Evolutionary conservation across 306 rosid genomes (phyloP).

Genomic region (Vigna reflexopilosa): DNA sequence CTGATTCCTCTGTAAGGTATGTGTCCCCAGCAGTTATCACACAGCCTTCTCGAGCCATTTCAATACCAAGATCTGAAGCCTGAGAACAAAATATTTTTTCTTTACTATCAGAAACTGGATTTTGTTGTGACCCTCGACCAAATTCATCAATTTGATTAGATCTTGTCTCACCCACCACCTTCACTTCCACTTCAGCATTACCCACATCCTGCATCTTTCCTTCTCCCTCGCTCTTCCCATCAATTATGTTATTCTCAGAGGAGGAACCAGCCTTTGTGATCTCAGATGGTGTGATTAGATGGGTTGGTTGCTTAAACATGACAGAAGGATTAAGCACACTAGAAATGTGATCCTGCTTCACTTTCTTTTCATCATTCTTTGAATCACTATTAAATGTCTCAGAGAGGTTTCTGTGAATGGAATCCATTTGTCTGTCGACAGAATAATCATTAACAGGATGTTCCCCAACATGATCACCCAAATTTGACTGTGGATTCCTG

Average conservation of each 20-base stretch:
- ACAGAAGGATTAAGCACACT: conserved; percentile 63
- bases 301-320: conserved; percentile 90
- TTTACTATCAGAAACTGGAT: conserved; percentile 58
- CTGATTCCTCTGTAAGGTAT: conserved; percentile 58
- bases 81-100: conserved; percentile 90
- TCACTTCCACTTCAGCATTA: conserved; percentile 85
- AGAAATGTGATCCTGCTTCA: conserved; percentile 72
- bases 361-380: conserved; percentile 65
- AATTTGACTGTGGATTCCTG: conserved; percentile 67
- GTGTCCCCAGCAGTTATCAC: conserved; percentile 72
- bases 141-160: conserved; percentile 68
- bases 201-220: conserved; percentile 71
- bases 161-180: conserved; percentile 79
- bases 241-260: conserved; percentile 68
- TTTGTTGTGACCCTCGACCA: conserved; percentile 66
- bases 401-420: conserved; percentile 63
- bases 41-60: conserved; percentile 84
- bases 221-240: conserved; percentile 72
- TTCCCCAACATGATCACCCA: conserved; percentile 71
- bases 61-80: conserved; percentile 96
- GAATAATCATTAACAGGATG: conserved; percentile 68
- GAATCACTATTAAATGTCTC: conserved; percentile 65
- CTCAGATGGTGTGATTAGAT: conserved; percentile 90
- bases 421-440: conserved; percentile 76
- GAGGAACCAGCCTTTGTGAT: conserved; percentile 75